phyloP scores from a whole-genome alignment of 768 basidiomycete genomes.

The Phaffia tasmanica region DNA sequence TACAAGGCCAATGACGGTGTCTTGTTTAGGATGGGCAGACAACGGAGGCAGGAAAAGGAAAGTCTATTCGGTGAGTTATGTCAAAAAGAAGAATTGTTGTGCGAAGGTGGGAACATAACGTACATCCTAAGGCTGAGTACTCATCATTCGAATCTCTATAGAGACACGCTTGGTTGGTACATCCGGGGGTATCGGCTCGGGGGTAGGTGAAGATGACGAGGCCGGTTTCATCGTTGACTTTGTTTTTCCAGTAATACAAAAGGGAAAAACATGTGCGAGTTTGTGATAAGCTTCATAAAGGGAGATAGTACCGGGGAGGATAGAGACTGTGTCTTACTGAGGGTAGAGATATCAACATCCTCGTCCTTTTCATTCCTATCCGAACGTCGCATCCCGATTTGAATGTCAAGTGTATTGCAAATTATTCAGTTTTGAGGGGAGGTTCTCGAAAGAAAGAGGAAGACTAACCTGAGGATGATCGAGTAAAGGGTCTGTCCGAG shows the following conservation, averaged over 20 bases:
- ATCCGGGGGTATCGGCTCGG: constrained; percentile 44
- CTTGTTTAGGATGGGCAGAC: background rate
- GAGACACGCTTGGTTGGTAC: constrained; percentile 84
- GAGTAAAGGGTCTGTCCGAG: too few relatives aligned
- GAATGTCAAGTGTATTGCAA: too few relatives aligned
- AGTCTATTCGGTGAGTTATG: too few relatives aligned
- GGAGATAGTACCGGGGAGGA: background rate
- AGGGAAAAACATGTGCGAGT: background rate
- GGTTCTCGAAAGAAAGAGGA: too few relatives aligned
- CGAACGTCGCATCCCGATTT: too few relatives aligned
- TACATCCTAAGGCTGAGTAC: constrained; percentile 57
- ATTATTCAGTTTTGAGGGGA: too few relatives aligned
- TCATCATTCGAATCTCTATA: constrained; percentile 75
- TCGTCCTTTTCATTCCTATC: constrained; percentile 69
- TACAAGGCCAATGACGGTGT: constrained; percentile 22
- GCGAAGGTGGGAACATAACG: too few relatives aligned
- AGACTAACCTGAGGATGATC: too few relatives aligned
- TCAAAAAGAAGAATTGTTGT: too few relatives aligned
- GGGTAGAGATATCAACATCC: constrained; percentile 55
- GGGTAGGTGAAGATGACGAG: constrained; percentile 50
- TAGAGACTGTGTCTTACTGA: constrained; percentile 37
- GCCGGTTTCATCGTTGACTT: constrained; percentile 55
- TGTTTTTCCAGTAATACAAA: constrained; percentile 29
- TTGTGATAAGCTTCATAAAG: background rate
- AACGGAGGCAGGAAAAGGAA: background rate